Percentiles rank a stretch among this genome's conserved stretches.
These are phyloP conservation scores for Periconia sp. DNA, from an alignment of 2,329 filamentous ascomycete genomes.

Conservation along the genomic window DNA sequence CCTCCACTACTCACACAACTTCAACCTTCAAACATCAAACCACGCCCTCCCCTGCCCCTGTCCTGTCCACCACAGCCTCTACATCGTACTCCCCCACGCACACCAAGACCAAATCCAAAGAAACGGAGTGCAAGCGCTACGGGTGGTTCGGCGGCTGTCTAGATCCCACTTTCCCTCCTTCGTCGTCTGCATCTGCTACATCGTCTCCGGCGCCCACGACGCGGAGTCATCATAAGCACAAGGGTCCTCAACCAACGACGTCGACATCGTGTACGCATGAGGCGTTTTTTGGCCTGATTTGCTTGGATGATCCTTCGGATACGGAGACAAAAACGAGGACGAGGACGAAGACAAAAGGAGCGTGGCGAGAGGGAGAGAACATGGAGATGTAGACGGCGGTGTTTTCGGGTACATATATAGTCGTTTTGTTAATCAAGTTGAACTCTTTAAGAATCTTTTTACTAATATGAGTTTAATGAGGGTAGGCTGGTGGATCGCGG, in stretches of 20 bases:
- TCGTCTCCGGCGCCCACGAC: conserved; percentile 20
- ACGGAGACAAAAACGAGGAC: not conserved
- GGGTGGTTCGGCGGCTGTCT: conserved; percentile 54
- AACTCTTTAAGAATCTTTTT: no score
- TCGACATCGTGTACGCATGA: conserved; percentile 25
- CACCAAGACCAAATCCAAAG: conserved; percentile 35
- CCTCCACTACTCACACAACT: conserved; percentile 40
- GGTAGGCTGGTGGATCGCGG: no score
- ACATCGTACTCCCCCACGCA: conserved; percentile 22
- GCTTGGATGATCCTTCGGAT: conserved; percentile 13
- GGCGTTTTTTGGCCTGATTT: conserved; percentile 35
- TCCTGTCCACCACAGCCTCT: conserved; percentile 34
- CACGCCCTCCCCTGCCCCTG: conserved; percentile 32
- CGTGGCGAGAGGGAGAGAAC: not conserved
- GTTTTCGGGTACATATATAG: no score
- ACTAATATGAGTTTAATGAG: no score
- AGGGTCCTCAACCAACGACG: conserved; percentile 16
- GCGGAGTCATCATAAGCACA: not conserved
- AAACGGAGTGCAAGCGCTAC: conserved; percentile 46
- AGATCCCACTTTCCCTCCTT: conserved; percentile 51
- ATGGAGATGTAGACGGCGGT: not conserved
- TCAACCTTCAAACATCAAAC: conserved; percentile 4
- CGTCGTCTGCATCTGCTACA: conserved; percentile 21
- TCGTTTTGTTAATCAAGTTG: no score
- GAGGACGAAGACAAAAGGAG: not conserved